Evolutionary conservation across 805 yeast species (phyloP), one percentile per base, ranked within the genome.

Genomic region (Yamadazyma sp.): DNA sequence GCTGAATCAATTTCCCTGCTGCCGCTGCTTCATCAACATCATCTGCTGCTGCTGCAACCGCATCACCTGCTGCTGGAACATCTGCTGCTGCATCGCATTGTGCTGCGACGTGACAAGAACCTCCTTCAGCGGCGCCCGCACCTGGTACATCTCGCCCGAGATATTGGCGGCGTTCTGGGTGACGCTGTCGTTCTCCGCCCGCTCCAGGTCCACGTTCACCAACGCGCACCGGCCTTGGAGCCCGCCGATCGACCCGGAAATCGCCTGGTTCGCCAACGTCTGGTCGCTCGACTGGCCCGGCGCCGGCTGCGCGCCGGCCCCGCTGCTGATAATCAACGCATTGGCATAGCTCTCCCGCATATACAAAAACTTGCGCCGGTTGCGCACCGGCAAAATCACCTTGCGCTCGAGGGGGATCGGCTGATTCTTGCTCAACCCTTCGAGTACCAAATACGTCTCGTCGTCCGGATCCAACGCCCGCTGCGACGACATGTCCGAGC

Each of bases 321-420:
- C 60, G 33, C 81, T 75, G 28, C 85, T 73, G 8, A 80, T 87
- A 7, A 84, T 68, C 10, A 85, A 71, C 2, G 96, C 91, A 42
- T 85, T 78, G 1, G 96, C 95, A 62, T 91, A 85, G 82, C 90
- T 86, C 58, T 93, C 99, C 47, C 98, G 74, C 85, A 88, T 83
- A 44, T 95, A 77, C 50, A 93, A 71, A 50, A 86, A 87, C 40
- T 80, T 74, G 20, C 81, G 80, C 45, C 95, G 76, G 37, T 80
- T 64, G 34, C 84, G 69, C 0, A 83, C 74, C 3, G 97, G 89
- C 46, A 84, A 64, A 2, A 85, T 54, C 7, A 81, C 81, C 37
- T 80, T 79, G 23, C 87, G 62, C 54, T 89, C 98, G 41, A 93
- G 63, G 2, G 99, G 99, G 47, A 82, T 69, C 2, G 96, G 90